Evolutionary conservation across 768 basidiomycete genomes (phyloP).

Genomic region (Boletus speciosus): DNA sequence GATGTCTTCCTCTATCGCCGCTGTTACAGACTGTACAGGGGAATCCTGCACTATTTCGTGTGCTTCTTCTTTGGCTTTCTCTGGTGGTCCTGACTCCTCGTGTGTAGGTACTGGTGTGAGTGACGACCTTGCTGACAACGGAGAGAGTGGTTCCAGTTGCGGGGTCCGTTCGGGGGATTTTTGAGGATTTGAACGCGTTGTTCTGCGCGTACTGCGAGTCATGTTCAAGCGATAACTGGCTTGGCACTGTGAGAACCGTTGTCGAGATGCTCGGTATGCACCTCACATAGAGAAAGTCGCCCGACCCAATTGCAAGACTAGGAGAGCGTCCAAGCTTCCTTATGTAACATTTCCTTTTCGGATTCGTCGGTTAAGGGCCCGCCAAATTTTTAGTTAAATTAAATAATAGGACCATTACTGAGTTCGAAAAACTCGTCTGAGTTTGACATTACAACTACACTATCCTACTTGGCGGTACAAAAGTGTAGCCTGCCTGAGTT

Average conservation of each 20-base stretch:
- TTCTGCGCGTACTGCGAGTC: slow-evolving; percentile 45
- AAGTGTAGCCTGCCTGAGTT: too few relatives aligned
- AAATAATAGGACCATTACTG: too few relatives aligned
- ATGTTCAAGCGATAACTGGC: slow-evolving; percentile 26
- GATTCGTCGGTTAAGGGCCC: not conserved
- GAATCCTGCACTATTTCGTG: slow-evolving; percentile 13
- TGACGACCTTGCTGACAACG: slow-evolving; percentile 29
- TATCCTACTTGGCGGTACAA: too few relatives aligned
- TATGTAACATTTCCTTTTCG: slow-evolving; percentile 28
- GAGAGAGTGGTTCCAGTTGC: slow-evolving; percentile 30
- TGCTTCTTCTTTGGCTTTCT: slow-evolving; percentile 15
- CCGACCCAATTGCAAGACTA: not conserved
- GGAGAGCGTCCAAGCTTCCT: slow-evolving; percentile 3
- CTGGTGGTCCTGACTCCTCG: slow-evolving; percentile 12
- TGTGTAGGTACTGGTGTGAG: slow-evolving; percentile 26
- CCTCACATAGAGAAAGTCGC: slow-evolving; percentile 10
- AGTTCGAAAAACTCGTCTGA: too few relatives aligned
- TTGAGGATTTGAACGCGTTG: slow-evolving; percentile 35
- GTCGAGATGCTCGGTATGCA: slow-evolving; percentile 6
- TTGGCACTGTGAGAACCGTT: slow-evolving; percentile 7
- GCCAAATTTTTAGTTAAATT: too few relatives aligned
- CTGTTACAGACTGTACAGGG: slow-evolving; percentile 4
- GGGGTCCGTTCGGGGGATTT: slow-evolving; percentile 36
- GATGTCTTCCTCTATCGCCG: slow-evolving; percentile 27
- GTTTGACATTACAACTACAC: too few relatives aligned